These are phyloP conservation scores for Colletotrichum costaricense DNA, from an alignment of 2,329 filamentous ascomycete genomes.

Conservation along the genomic window DNA sequence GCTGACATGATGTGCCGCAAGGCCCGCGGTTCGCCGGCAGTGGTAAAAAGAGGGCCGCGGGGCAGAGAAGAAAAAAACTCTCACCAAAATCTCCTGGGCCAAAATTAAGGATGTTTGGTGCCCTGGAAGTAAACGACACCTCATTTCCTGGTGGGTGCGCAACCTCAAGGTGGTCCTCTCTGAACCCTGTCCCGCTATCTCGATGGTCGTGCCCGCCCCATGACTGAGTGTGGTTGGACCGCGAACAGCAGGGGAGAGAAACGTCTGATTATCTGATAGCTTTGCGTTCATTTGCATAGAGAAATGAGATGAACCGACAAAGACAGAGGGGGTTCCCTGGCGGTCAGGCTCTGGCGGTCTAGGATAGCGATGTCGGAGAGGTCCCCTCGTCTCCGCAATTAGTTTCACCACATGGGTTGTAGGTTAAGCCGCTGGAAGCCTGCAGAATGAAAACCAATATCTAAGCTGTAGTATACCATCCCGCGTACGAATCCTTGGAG, in stretches of 20 bases:
- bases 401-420: conserved; percentile 26
- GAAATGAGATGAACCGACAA: neutral
- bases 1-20: conserved; percentile 23
- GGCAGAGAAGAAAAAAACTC: conserved; percentile 9
- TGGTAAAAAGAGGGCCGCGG: conserved; percentile 11
- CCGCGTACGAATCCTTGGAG: neutral
- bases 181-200: neutral
- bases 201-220: conserved; percentile 3
- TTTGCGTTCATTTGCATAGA: conserved; percentile 6
- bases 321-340: conserved; percentile 5
- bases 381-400: conserved; percentile 3
- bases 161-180: conserved; percentile 1
- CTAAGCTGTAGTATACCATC: neutral
- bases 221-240: conserved; percentile 1
- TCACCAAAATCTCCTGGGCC: conserved; percentile 8
- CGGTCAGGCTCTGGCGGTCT: neutral
- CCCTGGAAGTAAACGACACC: conserved; percentile 12
- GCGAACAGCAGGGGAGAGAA: neutral
- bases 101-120: conserved; percentile 28
- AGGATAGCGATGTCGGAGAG: conserved; percentile 20
- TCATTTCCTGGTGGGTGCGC: conserved; percentile 18
- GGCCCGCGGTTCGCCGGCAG: conserved; percentile 20
- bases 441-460: neutral
- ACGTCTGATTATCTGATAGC: neutral
- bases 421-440: neutral